Evolutionary conservation across 1,284 basidiomycete genomes (phyloP).

Genomic region (Cryptococcus depauperatus): DNA sequence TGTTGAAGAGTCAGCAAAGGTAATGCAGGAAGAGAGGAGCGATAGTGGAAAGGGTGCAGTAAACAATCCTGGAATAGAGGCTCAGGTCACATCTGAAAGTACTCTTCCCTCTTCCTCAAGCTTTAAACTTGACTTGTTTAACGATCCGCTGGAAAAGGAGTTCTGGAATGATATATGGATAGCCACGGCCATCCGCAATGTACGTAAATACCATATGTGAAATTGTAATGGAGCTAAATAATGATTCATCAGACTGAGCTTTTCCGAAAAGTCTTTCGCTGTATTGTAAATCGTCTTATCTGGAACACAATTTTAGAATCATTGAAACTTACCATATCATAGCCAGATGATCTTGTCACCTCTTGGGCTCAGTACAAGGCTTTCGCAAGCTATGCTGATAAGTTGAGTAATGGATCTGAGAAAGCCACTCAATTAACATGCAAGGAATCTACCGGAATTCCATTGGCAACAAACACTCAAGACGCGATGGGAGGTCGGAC

Average conservation of each 20-base stretch:
- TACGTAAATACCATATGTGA: conserved; percentile 49
- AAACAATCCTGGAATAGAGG: conserved; percentile 26
- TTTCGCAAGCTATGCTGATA: conserved; percentile 64
- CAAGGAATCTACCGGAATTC: conserved; percentile 33
- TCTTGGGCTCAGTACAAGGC: conserved; percentile 95
- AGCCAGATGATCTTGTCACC: conserved; percentile 77
- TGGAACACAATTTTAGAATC: too few relatives aligned
- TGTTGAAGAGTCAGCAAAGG: conserved; percentile 28
- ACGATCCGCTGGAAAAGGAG: conserved; percentile 72
- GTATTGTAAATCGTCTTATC: conserved; percentile 49
- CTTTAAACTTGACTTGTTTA: conserved; percentile 68
- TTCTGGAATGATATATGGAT: conserved; percentile 90
- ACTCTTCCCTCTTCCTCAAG: conserved; percentile 53
- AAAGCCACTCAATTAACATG: conserved; percentile 31
- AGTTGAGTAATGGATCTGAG: conserved; percentile 48
- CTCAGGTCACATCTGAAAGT: conserved; percentile 42
- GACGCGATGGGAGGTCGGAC: conserved; percentile 45
- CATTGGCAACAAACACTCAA: conserved; percentile 41
- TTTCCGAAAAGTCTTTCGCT: conserved; percentile 85
- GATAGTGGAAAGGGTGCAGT: conserved; percentile 29
- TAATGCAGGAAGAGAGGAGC: conserved; percentile 40
- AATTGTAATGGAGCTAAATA: neutral
- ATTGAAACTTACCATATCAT: conserved; percentile 1
- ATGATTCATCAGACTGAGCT: conserved; percentile 67
- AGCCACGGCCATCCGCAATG: conserved; percentile 72